A percentile compares a stretch with the other conserved stretches of the same genome.
phyloP scores from a whole-genome alignment of 768 basidiomycete genomes.

The Lentinus brumalis region DNA sequence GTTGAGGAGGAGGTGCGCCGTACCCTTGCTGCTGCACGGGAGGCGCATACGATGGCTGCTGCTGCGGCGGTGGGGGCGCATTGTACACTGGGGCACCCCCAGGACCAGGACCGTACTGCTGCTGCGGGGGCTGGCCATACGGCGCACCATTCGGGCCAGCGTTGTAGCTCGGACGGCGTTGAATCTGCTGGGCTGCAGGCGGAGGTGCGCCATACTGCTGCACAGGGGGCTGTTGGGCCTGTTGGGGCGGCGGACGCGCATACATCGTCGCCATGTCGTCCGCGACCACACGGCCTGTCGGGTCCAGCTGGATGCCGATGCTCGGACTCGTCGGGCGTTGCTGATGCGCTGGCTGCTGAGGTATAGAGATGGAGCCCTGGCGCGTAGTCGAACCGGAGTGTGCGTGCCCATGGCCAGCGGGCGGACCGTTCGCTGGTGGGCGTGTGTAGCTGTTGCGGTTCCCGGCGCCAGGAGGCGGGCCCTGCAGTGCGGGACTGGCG shows the following conservation, averaged over 20 bases:
- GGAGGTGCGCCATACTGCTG: constrained; percentile 42
- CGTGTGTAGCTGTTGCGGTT: constrained; percentile 26
- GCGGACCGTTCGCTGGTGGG: constrained; percentile 15
- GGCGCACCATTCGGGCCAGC: constrained; percentile 29
- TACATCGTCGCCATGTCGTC: constrained; percentile 72
- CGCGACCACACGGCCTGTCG: constrained; percentile 75
- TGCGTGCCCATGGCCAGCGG: constrained; percentile 11
- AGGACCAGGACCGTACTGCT: constrained; percentile 16
- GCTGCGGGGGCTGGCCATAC: constrained; percentile 34
- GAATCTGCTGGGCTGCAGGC: constrained; percentile 31
- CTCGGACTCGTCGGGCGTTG: constrained; percentile 68
- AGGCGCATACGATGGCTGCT: constrained; percentile 21
- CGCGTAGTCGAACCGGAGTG: constrained; percentile 27
- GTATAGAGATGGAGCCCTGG: constrained; percentile 38
- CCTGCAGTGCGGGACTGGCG: constrained; percentile 46
- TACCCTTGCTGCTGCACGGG: constrained; percentile 22
- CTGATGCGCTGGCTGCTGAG: constrained; percentile 26
- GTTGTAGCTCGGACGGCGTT: constrained; percentile 22
- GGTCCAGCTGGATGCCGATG: constrained; percentile 84
- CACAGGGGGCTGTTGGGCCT: constrained; percentile 23
- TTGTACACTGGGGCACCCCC: constrained; percentile 1
- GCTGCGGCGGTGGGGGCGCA: constrained; percentile 23
- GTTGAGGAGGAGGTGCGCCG: constrained; percentile 21
- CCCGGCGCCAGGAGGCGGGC: constrained; percentile 13
- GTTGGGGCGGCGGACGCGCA: constrained; percentile 31